A percentile compares a stretch with the other conserved stretches of the same genome.
Conservation (phyloP, 257 asterid genomes). For the Ballota nigra region DNA sequence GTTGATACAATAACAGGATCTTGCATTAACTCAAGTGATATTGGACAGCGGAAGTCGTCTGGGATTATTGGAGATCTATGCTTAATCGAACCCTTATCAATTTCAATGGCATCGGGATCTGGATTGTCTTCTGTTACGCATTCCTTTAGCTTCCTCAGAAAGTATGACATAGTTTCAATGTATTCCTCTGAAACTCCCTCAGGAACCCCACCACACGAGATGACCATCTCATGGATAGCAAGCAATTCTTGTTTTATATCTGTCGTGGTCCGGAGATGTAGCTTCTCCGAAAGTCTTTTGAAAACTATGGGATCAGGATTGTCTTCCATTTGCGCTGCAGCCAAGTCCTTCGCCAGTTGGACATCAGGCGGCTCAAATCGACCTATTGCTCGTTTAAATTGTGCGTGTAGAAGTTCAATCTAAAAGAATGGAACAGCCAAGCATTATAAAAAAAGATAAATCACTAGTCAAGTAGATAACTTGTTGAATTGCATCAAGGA, state of each 20-base stretch:
- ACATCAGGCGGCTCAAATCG: slow-evolving; percentile 79
- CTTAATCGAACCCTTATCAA: slow-evolving; percentile 55
- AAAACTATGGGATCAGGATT: slow-evolving; percentile 63
- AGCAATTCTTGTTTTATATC: slow-evolving; percentile 76
- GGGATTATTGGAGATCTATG: slow-evolving; percentile 93
- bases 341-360: slow-evolving; percentile 73
- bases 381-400: slow-evolving; percentile 76
- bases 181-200: slow-evolving; percentile 77
- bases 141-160: slow-evolving; percentile 75
- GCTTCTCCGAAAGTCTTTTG: slow-evolving; percentile 80
- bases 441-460: slow-evolving; percentile 11
- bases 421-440: slow-evolving; percentile 29
- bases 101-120: slow-evolving; percentile 51
- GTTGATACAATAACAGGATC: slow-evolving; percentile 99
- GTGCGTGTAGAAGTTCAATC: slow-evolving; percentile 91
- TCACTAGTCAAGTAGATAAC: background rate
- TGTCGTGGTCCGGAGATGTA: slow-evolving; percentile 61
- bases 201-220: slow-evolving; percentile 68
- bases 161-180: slow-evolving; percentile 70
- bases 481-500: background rate
- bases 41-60: slow-evolving; percentile 95
- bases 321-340: slow-evolving; percentile 73
- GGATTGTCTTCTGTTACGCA: slow-evolving; percentile 55
- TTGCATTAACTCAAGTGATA: slow-evolving; percentile 96
- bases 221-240: slow-evolving; percentile 87